These are phyloP conservation scores for Fusarium anthophilum DNA, from an alignment of 2,329 filamentous ascomycete species.

Conservation along the genomic window DNA sequence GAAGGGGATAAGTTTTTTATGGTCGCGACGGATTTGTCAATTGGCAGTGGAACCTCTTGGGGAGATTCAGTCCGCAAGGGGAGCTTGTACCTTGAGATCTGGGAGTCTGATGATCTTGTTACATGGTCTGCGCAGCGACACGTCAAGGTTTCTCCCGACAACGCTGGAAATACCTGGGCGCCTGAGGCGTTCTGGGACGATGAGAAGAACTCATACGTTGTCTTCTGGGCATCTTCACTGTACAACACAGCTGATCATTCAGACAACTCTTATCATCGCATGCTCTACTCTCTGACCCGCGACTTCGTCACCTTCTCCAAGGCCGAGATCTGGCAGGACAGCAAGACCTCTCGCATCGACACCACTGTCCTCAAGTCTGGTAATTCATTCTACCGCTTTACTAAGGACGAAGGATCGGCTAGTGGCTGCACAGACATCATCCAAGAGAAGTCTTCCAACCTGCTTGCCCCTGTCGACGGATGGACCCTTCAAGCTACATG, in stretches of 20 bases:
- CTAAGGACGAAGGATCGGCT: conserved; percentile 62
- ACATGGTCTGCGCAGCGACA: conserved; percentile 63
- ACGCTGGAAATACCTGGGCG: conserved; percentile 64
- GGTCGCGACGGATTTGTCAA: conserved; percentile 63
- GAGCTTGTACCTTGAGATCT: conserved; percentile 62
- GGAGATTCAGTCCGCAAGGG: conserved; percentile 56
- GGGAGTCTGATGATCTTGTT: conserved; percentile 61
- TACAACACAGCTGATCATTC: conserved; percentile 56
- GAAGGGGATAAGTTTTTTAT: conserved; percentile 63
- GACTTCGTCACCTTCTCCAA: conserved; percentile 62
- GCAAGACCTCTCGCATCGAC: conserved; percentile 61
- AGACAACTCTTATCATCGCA: conserved; percentile 58
- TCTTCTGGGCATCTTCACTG: conserved; percentile 58
- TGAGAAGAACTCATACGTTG: conserved; percentile 52
- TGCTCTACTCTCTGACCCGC: conserved; percentile 61
- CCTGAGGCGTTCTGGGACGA: conserved; percentile 62
- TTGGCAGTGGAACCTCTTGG: conserved; percentile 64
- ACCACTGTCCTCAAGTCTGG: conserved; percentile 58
- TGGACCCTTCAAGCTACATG: conserved; percentile 59
- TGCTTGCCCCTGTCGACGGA: conserved; percentile 52
- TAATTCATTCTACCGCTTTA: conserved; percentile 60
- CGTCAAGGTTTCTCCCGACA: conserved; percentile 57
- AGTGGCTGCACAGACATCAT: conserved; percentile 65
- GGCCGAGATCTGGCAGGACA: conserved; percentile 61
- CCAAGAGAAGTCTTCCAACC: conserved; percentile 56